Base-by-base conservation (phyloP, 306 rosid species). In the Datisca glomerata region DNA sequence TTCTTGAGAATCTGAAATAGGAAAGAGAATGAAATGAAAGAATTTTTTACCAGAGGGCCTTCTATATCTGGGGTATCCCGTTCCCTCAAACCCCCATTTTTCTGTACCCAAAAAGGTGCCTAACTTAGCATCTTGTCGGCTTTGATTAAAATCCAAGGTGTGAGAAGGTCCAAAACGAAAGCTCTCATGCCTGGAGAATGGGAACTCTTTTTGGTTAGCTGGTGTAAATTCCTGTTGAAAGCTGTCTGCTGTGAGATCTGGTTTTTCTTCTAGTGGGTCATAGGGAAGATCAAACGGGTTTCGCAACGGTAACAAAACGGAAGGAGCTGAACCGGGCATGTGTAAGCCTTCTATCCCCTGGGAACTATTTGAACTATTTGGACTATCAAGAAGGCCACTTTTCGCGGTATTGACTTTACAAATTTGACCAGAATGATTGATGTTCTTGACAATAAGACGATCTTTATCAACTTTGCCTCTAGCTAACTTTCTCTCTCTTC, bases 271-370 rank as follows among this genome's bases (percentile, higher is more conserved):
- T 1, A 32, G 63, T 31, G 70, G 79, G 21, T 80, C 93, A 51
- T 74, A 83, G 0, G 84, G 93, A 56, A 89, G 71, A 44, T 74
- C 93, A 27, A 83, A 77, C 16, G 81, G 91, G 43, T 81, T 84
- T 51, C 60, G 54, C 25, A 15, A 13, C 10, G 68, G 75, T 40
- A 69, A 60, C 54, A 70, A 23, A 8, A 68, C 16, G 2, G 95
- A 70, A 23, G 96, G 96, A 5, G 96, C 98, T 24, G 94, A 84
- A 46, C 86, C 72, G 14, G 98, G 98, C n/a, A 55, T 36, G 4
- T 72, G 66, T 2, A 73, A 2, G 6, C 53, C 68, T 22, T 67
- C 81, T 14, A 49, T 31, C 11, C 46, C 80, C 22, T 53, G 64
- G 21, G 64, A 29, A 13, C 47, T 44, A 24, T 6, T 45, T 35